Base-by-base conservation (phyloP, 106 monocot genomes). In the Apostasia shenzhenica region DNA sequence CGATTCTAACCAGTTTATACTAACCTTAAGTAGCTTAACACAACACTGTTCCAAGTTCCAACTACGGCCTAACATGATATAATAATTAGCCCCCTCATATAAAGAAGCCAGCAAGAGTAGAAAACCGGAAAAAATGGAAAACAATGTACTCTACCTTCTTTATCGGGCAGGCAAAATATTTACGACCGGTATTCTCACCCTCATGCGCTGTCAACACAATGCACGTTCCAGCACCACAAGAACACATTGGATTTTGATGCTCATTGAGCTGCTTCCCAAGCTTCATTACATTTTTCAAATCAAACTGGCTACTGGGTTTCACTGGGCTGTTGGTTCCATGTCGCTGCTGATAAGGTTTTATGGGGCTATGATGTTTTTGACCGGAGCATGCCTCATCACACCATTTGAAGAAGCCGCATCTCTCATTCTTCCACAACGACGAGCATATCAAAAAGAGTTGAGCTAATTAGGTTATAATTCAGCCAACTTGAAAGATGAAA, bases 161-260 rank as follows among this genome's bases (percentile, higher is more conserved):
- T 68, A 81, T 73, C 14, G 68, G 10, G 58, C 81, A 77, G 8
- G 68, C 81, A 63, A 77, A 81, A 58, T 81, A 81, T 54, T 66
- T 69, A 9, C 63, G 73, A 3, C 77, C 73, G 7, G 51, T 60
- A 12, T 76, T 50, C 10, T 66, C 75, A 1, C 76, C 80, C 26
- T 61, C 8, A 5, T 64, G 45, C 68, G 63, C 64, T 6, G 40
- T 64, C 45, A 67, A 9, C n/a, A 73, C 39, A 1, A 13, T 81
- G 72, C 81, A 77, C 54, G 12, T 58, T n/a, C 81, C 81, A 68
- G 81, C 81, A 10, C 69, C 58, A 66, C 81, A 81, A 73, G 67
- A 61, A 41, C 81, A 81, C 7, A 58, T 73, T 8, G 73, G 81
- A 44, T 42, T 3, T 41, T 10, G 13, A 70, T 70, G 39, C 6